Base-by-base conservation (phyloP, 306 rosid genomes). In the Cucumis sativus region DNA sequence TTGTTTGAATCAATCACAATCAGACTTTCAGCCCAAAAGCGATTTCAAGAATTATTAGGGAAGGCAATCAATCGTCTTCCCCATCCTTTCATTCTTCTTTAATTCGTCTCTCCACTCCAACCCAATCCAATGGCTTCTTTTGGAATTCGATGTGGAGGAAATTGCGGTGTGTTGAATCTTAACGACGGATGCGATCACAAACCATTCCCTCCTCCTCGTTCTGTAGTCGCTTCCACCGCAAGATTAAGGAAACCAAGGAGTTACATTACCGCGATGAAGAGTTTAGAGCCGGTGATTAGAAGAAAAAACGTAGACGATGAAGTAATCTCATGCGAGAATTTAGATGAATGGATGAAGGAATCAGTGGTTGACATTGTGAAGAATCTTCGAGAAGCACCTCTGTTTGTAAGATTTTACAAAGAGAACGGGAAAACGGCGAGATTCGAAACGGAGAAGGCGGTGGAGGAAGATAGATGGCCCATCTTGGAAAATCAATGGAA, bases 271-370 rank as follows among this genome's bases (percentile, higher is more conserved):
- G 20, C 37, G 14, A 51, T 3, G 80, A 77, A 20, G 63, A 65
- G 58, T 67, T 30, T 65, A 20, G 54, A 30, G 63, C 51, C 80
- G 52, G 40, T 45, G 35, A n/a, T 10, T 33, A 30, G 64, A 41
- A 40, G 56, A 11, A 8, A 17, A 18, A 20, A 16, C 0, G 23
- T 47, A 15, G 13, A 66, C 21, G 74, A 3, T 47, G 54, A 76
- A 37, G 37, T 60, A 7, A 76, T 76, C 13, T 23, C 68, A 4
- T 21, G 56, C 57, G 79, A 78, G 8, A 78, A 51, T 16, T 13
- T 78, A 4, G 74, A 65, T 8, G 30, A 55, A 64, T 78, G 80
- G 80, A 78, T 78, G 80, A 78, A 65, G 74, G 54, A 65, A 12
- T 61, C 59, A 23, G 79, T 77, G 7, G 69, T 77, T 18, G 73